These are phyloP conservation scores for Neurospora africana DNA, from an alignment of 495 filamentous ascomycete species.

Conservation along the genomic window DNA sequence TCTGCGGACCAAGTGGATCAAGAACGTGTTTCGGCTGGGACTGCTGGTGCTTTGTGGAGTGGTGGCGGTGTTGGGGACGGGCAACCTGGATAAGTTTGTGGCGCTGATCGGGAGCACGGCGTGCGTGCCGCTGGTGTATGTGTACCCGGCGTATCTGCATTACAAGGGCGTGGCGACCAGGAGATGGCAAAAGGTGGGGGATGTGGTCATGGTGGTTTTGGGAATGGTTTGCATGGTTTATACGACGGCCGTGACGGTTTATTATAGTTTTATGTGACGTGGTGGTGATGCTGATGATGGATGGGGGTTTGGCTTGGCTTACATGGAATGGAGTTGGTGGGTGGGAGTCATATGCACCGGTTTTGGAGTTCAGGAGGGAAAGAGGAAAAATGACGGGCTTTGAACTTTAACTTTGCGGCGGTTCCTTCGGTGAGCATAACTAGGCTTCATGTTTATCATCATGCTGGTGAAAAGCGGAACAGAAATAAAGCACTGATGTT, in stretches of 20 bases:
- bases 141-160: conserved; percentile 69
- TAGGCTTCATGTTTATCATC: background rate
- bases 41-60: conserved; percentile 40
- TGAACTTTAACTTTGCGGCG: background rate
- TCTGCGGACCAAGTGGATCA: conserved; percentile 50
- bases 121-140: conserved; percentile 82
- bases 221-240: conserved; percentile 53
- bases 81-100: conserved; percentile 54
- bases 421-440: background rate
- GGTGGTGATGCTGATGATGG: background rate
- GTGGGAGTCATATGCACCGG: background rate
- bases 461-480: background rate
- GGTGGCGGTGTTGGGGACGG: conserved; percentile 44
- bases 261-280: conserved; percentile 26
- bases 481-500: background rate
- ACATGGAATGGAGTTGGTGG: background rate
- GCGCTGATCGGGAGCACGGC: conserved; percentile 53
- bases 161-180: conserved; percentile 46
- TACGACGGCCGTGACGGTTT: conserved; percentile 47
- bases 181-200: conserved; percentile 35
- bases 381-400: background rate
- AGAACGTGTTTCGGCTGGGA: conserved; percentile 46
- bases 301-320: background rate
- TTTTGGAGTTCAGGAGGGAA: background rate
- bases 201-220: conserved; percentile 44